Base-by-base conservation (phyloP, 805 yeast genomes). In the Suhomyces prunicola region DNA sequence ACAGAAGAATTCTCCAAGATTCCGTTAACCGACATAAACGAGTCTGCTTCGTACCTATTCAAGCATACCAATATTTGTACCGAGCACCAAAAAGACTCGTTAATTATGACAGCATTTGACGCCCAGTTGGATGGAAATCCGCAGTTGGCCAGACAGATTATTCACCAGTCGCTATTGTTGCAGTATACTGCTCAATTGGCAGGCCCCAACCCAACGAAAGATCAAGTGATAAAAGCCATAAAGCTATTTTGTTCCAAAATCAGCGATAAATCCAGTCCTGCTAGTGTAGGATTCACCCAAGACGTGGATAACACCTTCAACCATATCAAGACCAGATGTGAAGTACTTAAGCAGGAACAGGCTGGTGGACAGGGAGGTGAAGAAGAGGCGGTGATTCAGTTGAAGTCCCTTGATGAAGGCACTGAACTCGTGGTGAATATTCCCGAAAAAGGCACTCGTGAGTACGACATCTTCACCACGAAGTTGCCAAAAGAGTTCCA, bases 61-160 rank as follows among this genome's bases (percentile, higher is more conserved):
- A 66, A 65, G 66, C 89, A 86, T 68, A 82, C 88, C 40, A 76
- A 80, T 53, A 88, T 94, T 53, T 83, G 92, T 48, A 83, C 83
- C 4, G 90, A 87, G 58, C 85, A 85, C 56, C 97, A 94, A 66
- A 90, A 92, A 65, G 98, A 94, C 68, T 90, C 96, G 0, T 81
- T 94, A 54, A 77, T 92, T 66, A 92, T 93, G 97, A 86, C 86
- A 19, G 96, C 97, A 0, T 94, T 94, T 68, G 96, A 93, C 62
- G 75, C 77, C 52, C 90, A 90, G 66, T 76, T 93, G 55, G 83
- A 79, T 12, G 87, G 84, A 19, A 79, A 90, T 47, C 63, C 79
- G 0, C 56, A 58, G 5, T 66, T 68, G 6, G 84, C 96, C 8
- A 79, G 78, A 55, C 86, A 83, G 54, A 81, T 84, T n/a, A 85